A percentile compares a stretch with the other conserved stretches of the same genome.
Evolutionary conservation across 2,329 filamentous ascomycete species (phyloP).

Genomic region (Didymosphaeria variabile): DNA sequence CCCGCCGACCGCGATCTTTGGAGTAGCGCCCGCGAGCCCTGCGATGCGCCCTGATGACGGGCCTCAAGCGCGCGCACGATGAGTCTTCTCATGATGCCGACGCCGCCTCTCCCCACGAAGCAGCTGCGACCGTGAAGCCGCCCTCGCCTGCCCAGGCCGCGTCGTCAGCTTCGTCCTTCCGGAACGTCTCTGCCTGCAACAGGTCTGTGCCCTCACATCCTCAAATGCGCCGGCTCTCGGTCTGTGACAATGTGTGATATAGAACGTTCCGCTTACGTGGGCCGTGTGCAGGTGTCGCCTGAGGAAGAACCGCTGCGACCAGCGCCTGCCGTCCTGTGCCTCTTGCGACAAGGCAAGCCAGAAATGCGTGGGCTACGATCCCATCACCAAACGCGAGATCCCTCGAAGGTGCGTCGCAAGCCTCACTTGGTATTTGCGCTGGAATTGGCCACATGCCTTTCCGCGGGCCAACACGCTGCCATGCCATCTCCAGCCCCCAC

Average conservation of each 20-base stretch:
- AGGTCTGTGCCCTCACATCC: constrained; percentile 37
- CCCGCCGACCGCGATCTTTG: constrained; percentile 16
- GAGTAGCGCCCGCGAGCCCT: constrained; percentile 18
- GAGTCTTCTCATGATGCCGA: constrained; percentile 47
- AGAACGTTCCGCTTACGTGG: constrained; percentile 13
- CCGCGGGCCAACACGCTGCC: neutral
- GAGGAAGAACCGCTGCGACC: constrained; percentile 94
- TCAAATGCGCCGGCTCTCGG: neutral
- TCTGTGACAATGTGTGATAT: neutral
- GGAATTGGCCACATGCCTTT: constrained; percentile 16
- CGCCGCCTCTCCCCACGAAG: constrained; percentile 37
- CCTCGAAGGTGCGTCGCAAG: constrained; percentile 68
- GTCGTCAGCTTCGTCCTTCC: constrained; percentile 50
- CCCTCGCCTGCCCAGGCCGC: constrained; percentile 41
- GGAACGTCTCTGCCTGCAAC: constrained; percentile 87
- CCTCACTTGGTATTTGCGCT: neutral
- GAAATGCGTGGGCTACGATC: constrained; percentile 93
- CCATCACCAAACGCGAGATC: constrained; percentile 95
- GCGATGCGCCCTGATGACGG: constrained; percentile 52
- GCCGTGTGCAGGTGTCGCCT: constrained; percentile 68
- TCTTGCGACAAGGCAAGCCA: constrained; percentile 93
- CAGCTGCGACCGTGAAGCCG: constrained; percentile 36
- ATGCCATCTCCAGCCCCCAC: constrained; percentile 4
- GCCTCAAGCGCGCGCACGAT: constrained; percentile 51
- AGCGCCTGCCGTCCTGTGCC: constrained; percentile 87